A percentile compares a stretch with the other conserved stretches of the same genome.
Evolutionary conservation across 2,329 filamentous ascomycete genomes (phyloP).

Genomic region (Talaromyces sp.): DNA sequence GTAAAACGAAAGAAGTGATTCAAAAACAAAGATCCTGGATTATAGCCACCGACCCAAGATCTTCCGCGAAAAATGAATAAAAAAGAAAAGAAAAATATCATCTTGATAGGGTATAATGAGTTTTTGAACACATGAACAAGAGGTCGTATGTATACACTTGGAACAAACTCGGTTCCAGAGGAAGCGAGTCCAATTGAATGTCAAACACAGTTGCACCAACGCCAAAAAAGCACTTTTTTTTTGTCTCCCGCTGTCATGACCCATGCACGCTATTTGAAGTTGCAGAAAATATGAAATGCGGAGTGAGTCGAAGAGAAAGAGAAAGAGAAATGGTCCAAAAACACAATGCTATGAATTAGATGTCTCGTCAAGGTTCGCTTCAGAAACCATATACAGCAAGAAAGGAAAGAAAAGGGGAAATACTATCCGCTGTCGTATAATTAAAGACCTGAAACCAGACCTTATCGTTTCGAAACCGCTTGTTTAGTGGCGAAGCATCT

Average conservation of each 20-base stretch:
- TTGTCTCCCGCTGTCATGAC: constrained; percentile 19
- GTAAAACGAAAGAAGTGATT: not conserved
- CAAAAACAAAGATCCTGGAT: constrained; percentile 1
- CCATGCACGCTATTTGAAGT: constrained; percentile 17
- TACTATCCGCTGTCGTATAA: not conserved
- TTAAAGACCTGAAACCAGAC: not conserved
- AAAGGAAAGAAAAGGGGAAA: constrained; percentile 1
- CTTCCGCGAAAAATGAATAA: not conserved
- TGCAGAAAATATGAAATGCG: constrained; percentile 13
- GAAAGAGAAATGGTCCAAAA: not conserved
- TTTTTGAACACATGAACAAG: constrained; percentile 8
- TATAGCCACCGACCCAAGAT: constrained; percentile 2
- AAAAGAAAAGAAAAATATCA: constrained; percentile 5
- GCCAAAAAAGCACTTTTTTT: constrained; percentile 18
- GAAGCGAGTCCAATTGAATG: constrained; percentile 9
- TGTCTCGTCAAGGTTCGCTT: not conserved
- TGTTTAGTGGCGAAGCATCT: constrained; percentile 33
- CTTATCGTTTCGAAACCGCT: not conserved
- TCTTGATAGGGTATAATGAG: constrained; percentile 17
- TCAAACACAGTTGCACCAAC: constrained; percentile 14
- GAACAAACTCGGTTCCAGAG: constrained; percentile 3
- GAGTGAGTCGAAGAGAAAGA: constrained; percentile 7
- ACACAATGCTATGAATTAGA: constrained; percentile 3
- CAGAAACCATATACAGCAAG: not conserved
- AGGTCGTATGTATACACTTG: constrained; percentile 16